Evolutionary conservation across 371 early-diverging fungal species (phyloP).

Genomic region (Entomophthora muscae): DNA sequence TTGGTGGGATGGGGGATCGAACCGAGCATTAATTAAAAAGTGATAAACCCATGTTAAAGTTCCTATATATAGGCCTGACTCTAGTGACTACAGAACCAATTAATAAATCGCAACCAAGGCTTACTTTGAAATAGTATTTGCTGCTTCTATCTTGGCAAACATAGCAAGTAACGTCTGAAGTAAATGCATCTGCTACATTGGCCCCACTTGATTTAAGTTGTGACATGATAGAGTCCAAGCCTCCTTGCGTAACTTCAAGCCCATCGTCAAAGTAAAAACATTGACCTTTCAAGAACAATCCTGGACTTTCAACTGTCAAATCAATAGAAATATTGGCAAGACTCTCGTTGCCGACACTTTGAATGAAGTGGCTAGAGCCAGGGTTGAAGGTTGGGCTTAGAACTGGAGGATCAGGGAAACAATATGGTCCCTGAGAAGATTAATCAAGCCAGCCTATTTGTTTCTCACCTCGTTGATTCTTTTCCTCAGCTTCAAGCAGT

Average conservation of each 20-base stretch:
- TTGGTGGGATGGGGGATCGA: constrained; percentile 20
- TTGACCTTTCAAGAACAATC: neutral
- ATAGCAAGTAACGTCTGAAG: constrained; percentile 28
- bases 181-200: constrained; percentile 12
- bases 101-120: neutral
- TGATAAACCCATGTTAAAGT: constrained; percentile 37
- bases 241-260: neutral
- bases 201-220: constrained; percentile 21
- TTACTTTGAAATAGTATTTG: constrained; percentile 22
- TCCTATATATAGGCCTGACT: constrained; percentile 16
- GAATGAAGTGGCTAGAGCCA: constrained; percentile 15
- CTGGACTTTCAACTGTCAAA: neutral
- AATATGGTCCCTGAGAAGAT: constrained; percentile 15
- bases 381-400: constrained; percentile 12
- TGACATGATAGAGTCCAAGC: neutral
- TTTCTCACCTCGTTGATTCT: constrained; percentile 24
- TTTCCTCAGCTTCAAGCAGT: constrained; percentile 35
- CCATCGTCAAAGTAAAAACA: neutral
- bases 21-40: constrained; percentile 16
- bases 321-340: neutral
- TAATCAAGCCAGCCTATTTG: neutral
- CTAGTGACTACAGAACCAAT: neutral
- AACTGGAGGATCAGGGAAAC: constrained; percentile 28
- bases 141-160: constrained; percentile 35
- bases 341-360: neutral